Evolutionary conservation across 2,329 filamentous ascomycete species (phyloP).

Genomic region (Botrytis pseudocinerea): DNA sequence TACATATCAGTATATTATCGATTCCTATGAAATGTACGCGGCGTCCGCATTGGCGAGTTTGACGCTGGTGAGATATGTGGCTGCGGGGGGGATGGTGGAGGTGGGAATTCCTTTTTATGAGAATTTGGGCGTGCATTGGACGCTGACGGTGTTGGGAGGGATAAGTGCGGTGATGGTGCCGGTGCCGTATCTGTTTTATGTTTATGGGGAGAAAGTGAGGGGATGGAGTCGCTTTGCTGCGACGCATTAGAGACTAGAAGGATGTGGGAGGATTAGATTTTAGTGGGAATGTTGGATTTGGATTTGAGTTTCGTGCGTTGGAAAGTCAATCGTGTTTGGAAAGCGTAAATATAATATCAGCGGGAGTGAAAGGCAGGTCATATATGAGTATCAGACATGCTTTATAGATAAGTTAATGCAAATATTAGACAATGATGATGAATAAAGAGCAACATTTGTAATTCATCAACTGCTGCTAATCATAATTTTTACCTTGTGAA

Average conservation of each 20-base stretch:
- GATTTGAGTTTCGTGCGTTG: not conserved
- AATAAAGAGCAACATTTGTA: not conserved
- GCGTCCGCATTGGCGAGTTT: not conserved
- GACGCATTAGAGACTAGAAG: not conserved
- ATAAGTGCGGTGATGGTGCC: not conserved
- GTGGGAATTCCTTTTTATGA: not conserved
- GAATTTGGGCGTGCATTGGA: not conserved
- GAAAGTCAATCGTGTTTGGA: not conserved
- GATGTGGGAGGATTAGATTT: not conserved
- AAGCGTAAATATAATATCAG: not conserved
- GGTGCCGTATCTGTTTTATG: not conserved
- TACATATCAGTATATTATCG: not conserved
- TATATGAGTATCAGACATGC: not conserved
- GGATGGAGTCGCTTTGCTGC: not conserved
- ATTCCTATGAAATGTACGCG: not conserved
- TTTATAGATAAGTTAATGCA: not conserved
- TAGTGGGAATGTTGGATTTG: not conserved
- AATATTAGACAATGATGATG: not conserved
- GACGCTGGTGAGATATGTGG: slow-evolving; percentile 2
- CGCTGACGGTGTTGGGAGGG: not conserved
- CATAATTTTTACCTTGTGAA: not conserved
- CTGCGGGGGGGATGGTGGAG: not conserved
- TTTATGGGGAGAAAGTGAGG: not conserved
- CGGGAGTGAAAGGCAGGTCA: not conserved
- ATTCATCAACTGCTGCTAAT: not conserved